phyloP scores from a whole-genome alignment of 2,329 filamentous ascomycete species.

The Rhexocercosporidium sp. region DNA sequence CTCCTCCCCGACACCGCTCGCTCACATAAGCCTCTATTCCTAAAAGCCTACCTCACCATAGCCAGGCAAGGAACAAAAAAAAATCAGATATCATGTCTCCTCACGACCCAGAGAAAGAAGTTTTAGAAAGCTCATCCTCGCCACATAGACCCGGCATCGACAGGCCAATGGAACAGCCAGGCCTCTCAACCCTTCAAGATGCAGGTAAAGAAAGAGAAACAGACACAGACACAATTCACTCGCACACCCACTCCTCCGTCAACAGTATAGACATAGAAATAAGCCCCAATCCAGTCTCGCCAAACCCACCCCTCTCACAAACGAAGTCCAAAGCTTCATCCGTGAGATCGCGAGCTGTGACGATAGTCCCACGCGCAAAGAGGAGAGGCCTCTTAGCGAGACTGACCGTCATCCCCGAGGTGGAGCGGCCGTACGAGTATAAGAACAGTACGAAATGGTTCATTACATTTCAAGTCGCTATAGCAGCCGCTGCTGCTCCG shows the following conservation, averaged over 20 bases:
- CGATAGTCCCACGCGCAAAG: conserved; percentile 52
- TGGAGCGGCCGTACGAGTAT: conserved; percentile 78
- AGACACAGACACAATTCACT: conserved; percentile 26
- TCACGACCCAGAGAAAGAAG: conserved; percentile 30
- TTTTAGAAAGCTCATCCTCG: conserved; percentile 10
- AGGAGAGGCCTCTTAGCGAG: conserved; percentile 76
- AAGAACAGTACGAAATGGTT: conserved; percentile 79
- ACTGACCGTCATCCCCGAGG: conserved; percentile 77
- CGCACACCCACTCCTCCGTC: conserved; percentile 27
- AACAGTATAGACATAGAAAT: conserved; percentile 31
- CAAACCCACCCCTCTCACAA: conserved; percentile 1
- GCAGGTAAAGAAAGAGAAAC: conserved; percentile 17
- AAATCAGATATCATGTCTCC: background rate
- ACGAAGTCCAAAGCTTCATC: conserved; percentile 47
- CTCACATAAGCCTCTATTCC: background rate
- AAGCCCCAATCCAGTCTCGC: conserved; percentile 9
- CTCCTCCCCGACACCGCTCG: background rate
- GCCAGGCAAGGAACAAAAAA: background rate
- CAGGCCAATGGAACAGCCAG: conserved; percentile 29
- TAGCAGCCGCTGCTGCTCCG: conserved; percentile 78
- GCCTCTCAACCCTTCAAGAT: conserved; percentile 24
- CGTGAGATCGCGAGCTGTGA: conserved; percentile 45
- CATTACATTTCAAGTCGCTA: conserved; percentile 77
- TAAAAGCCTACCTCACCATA: background rate
- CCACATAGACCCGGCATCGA: conserved; percentile 27